Conservation (phyloP, 202 grass and related monocot species). For the Saccharum hybrid region DNA sequence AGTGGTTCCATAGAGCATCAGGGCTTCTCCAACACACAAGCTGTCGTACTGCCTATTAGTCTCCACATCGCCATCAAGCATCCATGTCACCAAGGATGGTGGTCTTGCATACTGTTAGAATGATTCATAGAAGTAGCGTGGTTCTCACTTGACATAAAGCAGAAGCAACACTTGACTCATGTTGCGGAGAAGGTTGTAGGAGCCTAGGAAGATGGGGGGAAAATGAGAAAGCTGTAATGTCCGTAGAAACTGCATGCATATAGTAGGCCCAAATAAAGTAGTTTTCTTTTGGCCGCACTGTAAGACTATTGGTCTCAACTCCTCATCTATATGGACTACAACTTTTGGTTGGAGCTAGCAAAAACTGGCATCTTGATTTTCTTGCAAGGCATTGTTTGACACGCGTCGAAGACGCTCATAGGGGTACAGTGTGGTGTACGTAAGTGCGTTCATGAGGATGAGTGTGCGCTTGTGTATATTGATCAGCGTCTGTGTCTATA, state of each 20-base stretch:
- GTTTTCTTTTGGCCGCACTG: accelerated
- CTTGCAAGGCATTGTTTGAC: neutral
- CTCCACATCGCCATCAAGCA: neutral
- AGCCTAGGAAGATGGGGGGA: neutral
- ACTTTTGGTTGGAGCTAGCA: neutral
- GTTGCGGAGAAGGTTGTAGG: neutral
- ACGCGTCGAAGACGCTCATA: too few relatives aligned
- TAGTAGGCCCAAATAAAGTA: neutral
- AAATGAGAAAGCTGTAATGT: neutral
- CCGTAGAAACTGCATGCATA: neutral
- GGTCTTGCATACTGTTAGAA: neutral
- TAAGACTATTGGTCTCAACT: neutral
- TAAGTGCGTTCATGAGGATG: too few relatives aligned
- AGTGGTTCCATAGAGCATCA: neutral
- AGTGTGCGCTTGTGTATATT: too few relatives aligned
- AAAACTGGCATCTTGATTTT: neutral
- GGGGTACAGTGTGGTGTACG: too few relatives aligned
- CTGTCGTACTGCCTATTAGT: neutral
- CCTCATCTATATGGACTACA: neutral
- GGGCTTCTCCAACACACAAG: neutral
- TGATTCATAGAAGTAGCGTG: neutral
- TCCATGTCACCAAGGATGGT: neutral
- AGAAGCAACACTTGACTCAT: neutral
- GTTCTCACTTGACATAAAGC: neutral
- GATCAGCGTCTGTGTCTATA: too few relatives aligned